Percentiles rank a stretch among this genome's conserved stretches.
Conservation (phyloP, 495 filamentous ascomycete species). For the Lasiosphaeria miniovina region DNA sequence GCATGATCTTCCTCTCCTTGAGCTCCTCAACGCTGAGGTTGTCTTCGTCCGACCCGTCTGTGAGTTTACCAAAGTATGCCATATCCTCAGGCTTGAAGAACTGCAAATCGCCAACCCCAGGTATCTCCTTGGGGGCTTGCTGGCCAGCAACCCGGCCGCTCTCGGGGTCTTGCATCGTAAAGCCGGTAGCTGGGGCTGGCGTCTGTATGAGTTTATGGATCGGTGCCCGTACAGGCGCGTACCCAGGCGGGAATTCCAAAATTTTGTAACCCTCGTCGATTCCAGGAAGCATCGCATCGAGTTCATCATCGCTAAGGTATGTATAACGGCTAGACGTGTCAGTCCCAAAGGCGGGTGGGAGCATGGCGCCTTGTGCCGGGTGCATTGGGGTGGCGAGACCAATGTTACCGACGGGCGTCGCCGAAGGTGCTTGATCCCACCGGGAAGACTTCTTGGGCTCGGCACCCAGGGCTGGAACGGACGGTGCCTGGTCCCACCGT, state of each 20-base stretch:
- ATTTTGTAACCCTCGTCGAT: constrained; percentile 85
- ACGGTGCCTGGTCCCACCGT: constrained; percentile 86
- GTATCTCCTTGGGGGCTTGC: constrained; percentile 93
- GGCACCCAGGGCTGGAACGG: constrained; percentile 49
- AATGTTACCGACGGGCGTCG: constrained; percentile 78
- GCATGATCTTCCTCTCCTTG: constrained; percentile 98
- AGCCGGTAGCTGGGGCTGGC: constrained; percentile 69
- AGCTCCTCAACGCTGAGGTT: constrained; percentile 89
- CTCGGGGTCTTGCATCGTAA: constrained; percentile 97
- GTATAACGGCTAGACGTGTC: constrained; percentile 78
- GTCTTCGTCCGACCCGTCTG: constrained; percentile 92
- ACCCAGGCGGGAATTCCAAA: constrained; percentile 88
- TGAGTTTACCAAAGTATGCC: constrained; percentile 97
- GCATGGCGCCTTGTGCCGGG: constrained; percentile 62
- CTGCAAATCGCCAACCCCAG: constrained; percentile 93
- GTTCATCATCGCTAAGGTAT: constrained; percentile 85
- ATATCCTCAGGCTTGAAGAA: constrained; percentile 99
- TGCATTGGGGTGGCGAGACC: constrained; percentile 86
- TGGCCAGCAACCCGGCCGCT: constrained; percentile 77
- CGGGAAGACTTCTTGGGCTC: constrained; percentile 68
- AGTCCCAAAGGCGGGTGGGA: constrained; percentile 67
- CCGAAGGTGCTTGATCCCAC: constrained; percentile 86
- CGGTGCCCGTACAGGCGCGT: constrained; percentile 76
- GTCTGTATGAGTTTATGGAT: constrained; percentile 76
- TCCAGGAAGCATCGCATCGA: constrained; percentile 83